Evolutionary conservation across 805 yeast species (phyloP).

Genomic region (Spathaspora gorwiae): DNA sequence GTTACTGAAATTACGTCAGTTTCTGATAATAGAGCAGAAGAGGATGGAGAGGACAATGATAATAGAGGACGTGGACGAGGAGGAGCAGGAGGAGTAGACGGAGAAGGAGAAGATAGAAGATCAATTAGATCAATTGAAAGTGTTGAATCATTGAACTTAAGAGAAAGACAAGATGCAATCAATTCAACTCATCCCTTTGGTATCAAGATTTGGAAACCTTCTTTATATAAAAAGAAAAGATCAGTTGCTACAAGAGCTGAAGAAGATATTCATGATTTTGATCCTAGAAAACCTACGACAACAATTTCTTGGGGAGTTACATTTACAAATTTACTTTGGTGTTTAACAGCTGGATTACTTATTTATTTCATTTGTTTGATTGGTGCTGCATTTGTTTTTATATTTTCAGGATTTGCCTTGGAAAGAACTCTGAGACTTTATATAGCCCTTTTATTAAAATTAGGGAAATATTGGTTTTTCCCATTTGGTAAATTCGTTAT

Average conservation of each 20-base stretch:
- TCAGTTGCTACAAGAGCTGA: constrained; percentile 90
- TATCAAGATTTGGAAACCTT: constrained; percentile 98
- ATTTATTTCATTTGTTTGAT: constrained; percentile 50
- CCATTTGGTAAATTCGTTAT: constrained; percentile 92
- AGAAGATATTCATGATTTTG: constrained; percentile 83
- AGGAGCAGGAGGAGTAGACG: constrained; percentile 6
- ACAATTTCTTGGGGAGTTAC: constrained; percentile 59
- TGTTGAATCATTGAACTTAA: constrained; percentile 76
- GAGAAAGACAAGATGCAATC: constrained; percentile 94
- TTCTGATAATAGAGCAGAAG: no score
- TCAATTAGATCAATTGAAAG: constrained; percentile 43
- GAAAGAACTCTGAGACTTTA: constrained; percentile 56
- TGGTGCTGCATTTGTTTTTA: constrained; percentile 44
- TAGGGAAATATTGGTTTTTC: constrained; percentile 67
- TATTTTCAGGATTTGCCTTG: constrained; percentile 37
- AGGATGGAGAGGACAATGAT: constrained; percentile 8
- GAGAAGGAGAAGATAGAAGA: constrained; percentile 16
- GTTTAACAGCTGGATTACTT: constrained; percentile 64
- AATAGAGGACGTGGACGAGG: constrained; percentile 3
- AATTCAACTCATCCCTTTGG: constrained; percentile 97
- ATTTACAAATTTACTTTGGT: constrained; percentile 71
- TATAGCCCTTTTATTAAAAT: constrained; percentile 51
- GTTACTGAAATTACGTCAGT: constrained; percentile 7
- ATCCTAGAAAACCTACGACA: constrained; percentile 38
- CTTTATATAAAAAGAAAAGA: constrained; percentile 85